Conservation (phyloP, 2,329 filamentous ascomycete species). For the Chrysoporthe deuterocubensis region DNA sequence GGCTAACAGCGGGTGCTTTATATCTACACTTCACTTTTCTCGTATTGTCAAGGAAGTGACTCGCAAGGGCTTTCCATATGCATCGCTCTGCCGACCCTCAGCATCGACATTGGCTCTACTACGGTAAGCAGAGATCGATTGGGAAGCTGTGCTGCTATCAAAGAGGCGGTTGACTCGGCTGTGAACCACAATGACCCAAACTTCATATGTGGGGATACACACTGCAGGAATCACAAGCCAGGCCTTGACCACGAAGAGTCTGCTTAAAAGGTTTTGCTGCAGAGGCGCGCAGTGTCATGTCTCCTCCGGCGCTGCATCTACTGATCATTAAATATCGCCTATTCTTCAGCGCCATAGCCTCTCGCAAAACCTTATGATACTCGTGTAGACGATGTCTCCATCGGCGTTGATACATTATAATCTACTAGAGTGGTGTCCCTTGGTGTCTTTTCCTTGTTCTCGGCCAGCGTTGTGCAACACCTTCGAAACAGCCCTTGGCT, state of each 20-base stretch:
- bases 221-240: too few species aligned
- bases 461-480: background rate
- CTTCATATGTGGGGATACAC: too few species aligned
- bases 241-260: background rate
- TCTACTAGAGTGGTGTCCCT: background rate
- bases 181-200: too few species aligned
- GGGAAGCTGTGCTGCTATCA: background rate
- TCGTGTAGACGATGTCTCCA: background rate
- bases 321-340: too few species aligned
- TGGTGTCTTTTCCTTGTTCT: background rate
- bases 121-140: background rate
- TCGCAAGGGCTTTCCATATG: too few species aligned
- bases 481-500: background rate
- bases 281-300: too few species aligned
- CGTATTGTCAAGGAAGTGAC: too few species aligned
- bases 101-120: background rate
- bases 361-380: background rate
- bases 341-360: background rate
- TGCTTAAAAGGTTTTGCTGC: background rate
- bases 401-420: background rate
- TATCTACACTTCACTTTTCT: too few species aligned
- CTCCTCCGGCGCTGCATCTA: too few species aligned
- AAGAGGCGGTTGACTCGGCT: background rate
- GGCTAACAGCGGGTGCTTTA: background rate
- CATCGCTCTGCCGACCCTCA: too few species aligned